These are phyloP conservation scores for Millerago galiae DNA, from an alignment of 805 yeast genomes.

Conservation along the genomic window DNA sequence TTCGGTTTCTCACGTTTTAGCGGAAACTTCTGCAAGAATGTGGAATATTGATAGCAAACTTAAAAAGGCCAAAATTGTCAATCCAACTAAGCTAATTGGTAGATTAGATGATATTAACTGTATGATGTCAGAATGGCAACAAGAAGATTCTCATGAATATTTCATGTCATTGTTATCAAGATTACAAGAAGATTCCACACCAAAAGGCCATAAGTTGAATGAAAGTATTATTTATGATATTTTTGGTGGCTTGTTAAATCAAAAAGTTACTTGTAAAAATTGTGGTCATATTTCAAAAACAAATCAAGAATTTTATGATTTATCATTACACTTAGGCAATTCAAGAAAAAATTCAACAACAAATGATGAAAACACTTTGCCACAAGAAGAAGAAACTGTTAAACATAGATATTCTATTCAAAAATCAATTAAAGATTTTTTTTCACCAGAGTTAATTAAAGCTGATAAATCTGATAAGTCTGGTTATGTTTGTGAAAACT, in stretches of 20 bases:
- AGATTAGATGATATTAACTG: constrained; percentile 81
- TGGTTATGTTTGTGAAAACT: constrained; percentile 85
- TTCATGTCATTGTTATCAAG: constrained; percentile 87
- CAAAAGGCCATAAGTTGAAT: constrained; percentile 79
- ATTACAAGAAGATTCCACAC: constrained; percentile 87
- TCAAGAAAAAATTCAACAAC: constrained; percentile 17
- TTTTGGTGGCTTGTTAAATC: constrained; percentile 86
- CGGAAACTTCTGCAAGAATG: constrained; percentile 64
- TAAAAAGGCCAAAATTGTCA: constrained; percentile 40
- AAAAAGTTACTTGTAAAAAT: constrained; percentile 72
- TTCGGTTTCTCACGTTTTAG: constrained; percentile 61
- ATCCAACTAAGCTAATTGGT: constrained; percentile 68
- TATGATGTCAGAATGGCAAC: constrained; percentile 97
- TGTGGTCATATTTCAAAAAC: constrained; percentile 85
- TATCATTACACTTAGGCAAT: constrained; percentile 62
- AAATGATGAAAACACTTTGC: constrained; percentile 4
- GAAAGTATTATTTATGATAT: constrained; percentile 83
- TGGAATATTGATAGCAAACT: constrained; percentile 46
- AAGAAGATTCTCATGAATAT: constrained; percentile 96
- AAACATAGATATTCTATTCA: constrained; percentile 55
- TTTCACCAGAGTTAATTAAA: constrained; percentile 72
- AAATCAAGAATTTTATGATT: constrained; percentile 88
- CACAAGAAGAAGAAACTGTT: constrained; percentile 15
- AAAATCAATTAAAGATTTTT: constrained; percentile 72
- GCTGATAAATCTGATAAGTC: constrained; percentile 60